Evolutionary conservation across 148 eudicot species (phyloP).

Genomic region (Limonium bicolor): DNA sequence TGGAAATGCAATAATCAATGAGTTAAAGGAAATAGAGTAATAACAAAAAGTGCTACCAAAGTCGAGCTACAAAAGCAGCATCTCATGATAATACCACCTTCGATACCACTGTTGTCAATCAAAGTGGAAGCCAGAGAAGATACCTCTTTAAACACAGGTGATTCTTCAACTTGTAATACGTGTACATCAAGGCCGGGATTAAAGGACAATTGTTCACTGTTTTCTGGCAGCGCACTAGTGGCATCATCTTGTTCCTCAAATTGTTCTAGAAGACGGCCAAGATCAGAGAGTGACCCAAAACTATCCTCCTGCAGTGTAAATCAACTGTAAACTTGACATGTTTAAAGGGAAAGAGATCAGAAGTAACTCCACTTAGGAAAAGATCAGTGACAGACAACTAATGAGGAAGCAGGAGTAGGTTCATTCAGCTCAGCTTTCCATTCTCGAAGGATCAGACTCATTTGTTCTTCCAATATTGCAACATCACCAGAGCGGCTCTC

Average conservation of each 20-base stretch:
- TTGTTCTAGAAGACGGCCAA: slow-evolving; percentile 15
- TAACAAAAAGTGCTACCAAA: too few species aligned
- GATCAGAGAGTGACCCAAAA: slow-evolving; percentile 20
- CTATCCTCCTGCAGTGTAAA: slow-evolving; percentile 23
- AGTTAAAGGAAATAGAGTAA: too few species aligned
- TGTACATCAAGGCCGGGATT: slow-evolving; percentile 10
- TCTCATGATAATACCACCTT: too few species aligned
- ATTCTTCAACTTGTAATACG: slow-evolving; percentile 1
- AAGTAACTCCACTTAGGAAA: neutral
- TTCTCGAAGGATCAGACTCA: slow-evolving; percentile 22
- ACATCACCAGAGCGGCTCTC: slow-evolving; percentile 26
- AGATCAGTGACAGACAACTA: slow-evolving; percentile 11
- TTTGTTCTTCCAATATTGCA: slow-evolving; percentile 25
- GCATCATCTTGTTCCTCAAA: slow-evolving; percentile 32
- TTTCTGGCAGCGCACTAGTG: slow-evolving; percentile 22
- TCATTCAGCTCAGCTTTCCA: slow-evolving; percentile 37
- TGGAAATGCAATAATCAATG: too few species aligned
- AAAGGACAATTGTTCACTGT: slow-evolving; percentile 5
- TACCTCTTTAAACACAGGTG: slow-evolving; percentile 14
- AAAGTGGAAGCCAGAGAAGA: too few species aligned
- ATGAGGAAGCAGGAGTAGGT: slow-evolving; percentile 28
- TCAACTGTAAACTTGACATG: neutral
- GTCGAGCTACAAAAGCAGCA: too few species aligned
- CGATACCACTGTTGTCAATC: too few species aligned
- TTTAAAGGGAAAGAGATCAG: neutral